Conservation (phyloP, 2,329 filamentous ascomycete species). For the Trichoderma harzianum region DNA sequence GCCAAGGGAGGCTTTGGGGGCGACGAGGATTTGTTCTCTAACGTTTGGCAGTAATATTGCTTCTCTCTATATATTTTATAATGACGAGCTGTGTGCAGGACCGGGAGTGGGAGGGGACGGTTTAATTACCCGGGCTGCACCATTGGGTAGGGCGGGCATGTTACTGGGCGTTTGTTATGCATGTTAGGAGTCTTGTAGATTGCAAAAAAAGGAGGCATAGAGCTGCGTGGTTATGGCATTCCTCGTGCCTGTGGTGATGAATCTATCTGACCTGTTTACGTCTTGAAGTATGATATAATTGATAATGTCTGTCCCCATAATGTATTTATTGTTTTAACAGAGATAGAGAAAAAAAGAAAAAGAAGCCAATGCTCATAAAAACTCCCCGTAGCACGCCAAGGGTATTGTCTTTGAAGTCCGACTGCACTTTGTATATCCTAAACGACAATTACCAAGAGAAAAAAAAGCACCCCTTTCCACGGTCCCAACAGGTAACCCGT, state of each 20-base stretch:
- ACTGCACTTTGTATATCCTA: slow-evolving; percentile 12
- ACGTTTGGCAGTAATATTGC: slow-evolving; percentile 75
- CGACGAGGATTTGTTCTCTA: slow-evolving; percentile 87
- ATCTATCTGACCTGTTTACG: background rate
- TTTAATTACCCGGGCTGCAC: background rate
- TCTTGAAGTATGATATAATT: slow-evolving; percentile 1
- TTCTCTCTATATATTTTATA: slow-evolving; percentile 5
- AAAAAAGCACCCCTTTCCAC: background rate
- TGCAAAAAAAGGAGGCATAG: slow-evolving; percentile 20
- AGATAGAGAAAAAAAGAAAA: background rate
- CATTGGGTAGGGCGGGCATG: slow-evolving; percentile 30
- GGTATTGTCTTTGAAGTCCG: slow-evolving; percentile 20
- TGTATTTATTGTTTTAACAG: background rate
- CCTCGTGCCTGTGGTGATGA: background rate
- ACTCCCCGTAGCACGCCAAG: slow-evolving; percentile 18
- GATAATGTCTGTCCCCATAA: slow-evolving; percentile 11
- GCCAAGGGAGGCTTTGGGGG: slow-evolving; percentile 59
- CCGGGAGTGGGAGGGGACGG: slow-evolving; percentile 19
- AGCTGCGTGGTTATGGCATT: background rate
- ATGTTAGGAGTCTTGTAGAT: slow-evolving; percentile 34
- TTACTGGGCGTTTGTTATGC: slow-evolving; percentile 29
- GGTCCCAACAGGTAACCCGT: background rate
- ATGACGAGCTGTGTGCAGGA: background rate
- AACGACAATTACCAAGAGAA: background rate
- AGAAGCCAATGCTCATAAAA: background rate